Evolutionary conservation across 805 yeast genomes (phyloP), one percentile per base, ranked within the genome.

Genomic region (Torulaspora quercuum): DNA sequence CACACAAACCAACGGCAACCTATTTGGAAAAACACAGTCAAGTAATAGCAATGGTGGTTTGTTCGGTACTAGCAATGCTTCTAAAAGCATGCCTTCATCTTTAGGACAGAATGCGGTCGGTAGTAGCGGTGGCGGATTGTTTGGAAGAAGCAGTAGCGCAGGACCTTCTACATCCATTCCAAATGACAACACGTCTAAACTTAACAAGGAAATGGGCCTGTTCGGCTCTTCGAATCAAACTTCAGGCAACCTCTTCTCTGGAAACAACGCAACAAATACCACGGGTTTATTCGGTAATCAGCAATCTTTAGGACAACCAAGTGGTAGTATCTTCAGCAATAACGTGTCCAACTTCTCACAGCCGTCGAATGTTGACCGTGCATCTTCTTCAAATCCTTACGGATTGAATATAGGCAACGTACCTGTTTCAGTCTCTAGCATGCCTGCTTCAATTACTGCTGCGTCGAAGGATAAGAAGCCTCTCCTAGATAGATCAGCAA

Each of bases 361-460:
- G n/a, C 26, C 33, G 3, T 17, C 34, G 11, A 25, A 11, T 24
- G 43, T 36, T 8, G 23, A 20, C 17, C 15, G 29, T 3, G 34
- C 39, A 11, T 10, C 33, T 8, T 29, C 27, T 14, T 30, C 44
- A 10, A 55, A 52, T 41, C 63, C 64, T 20, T 60, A 57, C 29
- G 65, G 65, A 11, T 35, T 57, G 3, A 57, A 65, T 16, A 55
- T 64, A 23, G 41, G 47, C 26, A 53, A 48, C 26, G 21, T 40
- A 3, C 55, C 61, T 21, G 45, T 50, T 29, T 41, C 56, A 19
- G 50, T 64, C 23, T 59, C 62, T 15, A 61, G 49, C 8, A 56
- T 67, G 50, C 70, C 72, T 12, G 60, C 61, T 35, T 57, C 70
- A 9, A 52, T 66, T 28, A 66, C 69, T 6, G 59, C 59, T 18